A percentile compares a stretch with the other conserved stretches of the same genome.
Conservation (phyloP, 2,329 filamentous ascomycete genomes). For the Onygena corvina region DNA sequence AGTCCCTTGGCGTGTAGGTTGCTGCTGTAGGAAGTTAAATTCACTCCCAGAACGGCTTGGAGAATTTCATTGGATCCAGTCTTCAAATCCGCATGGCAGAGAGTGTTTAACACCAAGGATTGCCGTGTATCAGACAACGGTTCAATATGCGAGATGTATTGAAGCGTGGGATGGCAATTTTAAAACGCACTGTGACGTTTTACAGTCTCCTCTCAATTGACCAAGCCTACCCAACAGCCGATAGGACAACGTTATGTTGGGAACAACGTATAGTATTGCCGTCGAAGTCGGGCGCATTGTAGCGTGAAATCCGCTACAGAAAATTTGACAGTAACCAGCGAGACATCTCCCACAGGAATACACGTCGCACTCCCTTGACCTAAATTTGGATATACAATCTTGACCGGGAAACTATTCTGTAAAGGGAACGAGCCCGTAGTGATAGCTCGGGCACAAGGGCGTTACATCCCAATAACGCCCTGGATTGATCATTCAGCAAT, state of each 20-base stretch:
- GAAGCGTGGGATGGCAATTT: not conserved
- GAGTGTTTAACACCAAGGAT: not conserved
- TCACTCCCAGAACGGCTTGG: too few relatives aligned
- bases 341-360: not conserved
- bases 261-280: not conserved
- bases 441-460: not conserved
- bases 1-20: not conserved
- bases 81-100: not conserved
- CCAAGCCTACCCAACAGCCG: not conserved
- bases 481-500: not conserved
- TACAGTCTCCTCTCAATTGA: not conserved
- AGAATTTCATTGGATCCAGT: not conserved
- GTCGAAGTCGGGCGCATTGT: not conserved
- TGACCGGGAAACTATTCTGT: not conserved
- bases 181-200: constrained; percentile 3
- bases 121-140: not conserved
- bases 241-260: too few relatives aligned
- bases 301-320: not conserved
- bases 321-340: not conserved
- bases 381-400: not conserved
- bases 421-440: not conserved
- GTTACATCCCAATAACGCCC: not conserved
- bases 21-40: not conserved
- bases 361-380: not conserved
- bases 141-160: not conserved